These are phyloP conservation scores for Letharia columbiana DNA, from an alignment of 495 filamentous ascomycete genomes.

Conservation along the genomic window DNA sequence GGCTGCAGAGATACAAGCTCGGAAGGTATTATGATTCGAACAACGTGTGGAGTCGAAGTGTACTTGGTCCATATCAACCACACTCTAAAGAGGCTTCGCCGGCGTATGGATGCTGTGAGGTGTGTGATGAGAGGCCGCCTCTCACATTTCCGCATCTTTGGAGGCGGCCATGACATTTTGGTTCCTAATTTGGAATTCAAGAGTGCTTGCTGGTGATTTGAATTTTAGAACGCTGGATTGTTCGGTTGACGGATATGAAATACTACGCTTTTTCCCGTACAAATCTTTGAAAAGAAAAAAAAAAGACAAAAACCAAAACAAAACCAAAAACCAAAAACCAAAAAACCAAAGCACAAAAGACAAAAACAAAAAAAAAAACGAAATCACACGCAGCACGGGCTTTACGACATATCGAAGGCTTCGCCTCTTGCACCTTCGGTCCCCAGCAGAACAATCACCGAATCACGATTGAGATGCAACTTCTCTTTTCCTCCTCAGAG, in stretches of 20 bases:
- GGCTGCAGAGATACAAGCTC: conserved; percentile 5
- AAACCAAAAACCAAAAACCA: background rate
- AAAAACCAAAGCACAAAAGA: background rate
- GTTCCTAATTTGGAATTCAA: background rate
- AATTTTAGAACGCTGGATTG: background rate
- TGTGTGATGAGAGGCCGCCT: background rate
- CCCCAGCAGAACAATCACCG: conserved; percentile 47
- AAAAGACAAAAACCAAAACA: background rate
- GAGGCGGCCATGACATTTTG: background rate
- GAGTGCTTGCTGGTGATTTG: background rate
- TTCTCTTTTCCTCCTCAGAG: conserved; percentile 23
- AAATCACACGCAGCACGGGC: background rate
- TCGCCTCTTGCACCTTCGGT: conserved; percentile 39
- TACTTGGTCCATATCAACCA: background rate
- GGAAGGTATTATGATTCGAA: background rate
- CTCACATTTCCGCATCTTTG: background rate
- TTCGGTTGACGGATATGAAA: background rate
- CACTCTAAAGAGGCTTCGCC: background rate
- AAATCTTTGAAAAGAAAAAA: background rate
- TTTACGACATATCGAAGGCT: conserved; percentile 9
- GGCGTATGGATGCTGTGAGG: background rate
- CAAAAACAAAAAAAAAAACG: background rate
- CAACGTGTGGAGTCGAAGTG: background rate
- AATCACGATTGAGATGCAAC: conserved; percentile 34
- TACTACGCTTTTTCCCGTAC: background rate